Percentiles rank a stretch among this genome's conserved stretches.
phyloP scores from a whole-genome alignment of 352 stramenopile genomes.

The Thraustochytrium sp. region DNA sequence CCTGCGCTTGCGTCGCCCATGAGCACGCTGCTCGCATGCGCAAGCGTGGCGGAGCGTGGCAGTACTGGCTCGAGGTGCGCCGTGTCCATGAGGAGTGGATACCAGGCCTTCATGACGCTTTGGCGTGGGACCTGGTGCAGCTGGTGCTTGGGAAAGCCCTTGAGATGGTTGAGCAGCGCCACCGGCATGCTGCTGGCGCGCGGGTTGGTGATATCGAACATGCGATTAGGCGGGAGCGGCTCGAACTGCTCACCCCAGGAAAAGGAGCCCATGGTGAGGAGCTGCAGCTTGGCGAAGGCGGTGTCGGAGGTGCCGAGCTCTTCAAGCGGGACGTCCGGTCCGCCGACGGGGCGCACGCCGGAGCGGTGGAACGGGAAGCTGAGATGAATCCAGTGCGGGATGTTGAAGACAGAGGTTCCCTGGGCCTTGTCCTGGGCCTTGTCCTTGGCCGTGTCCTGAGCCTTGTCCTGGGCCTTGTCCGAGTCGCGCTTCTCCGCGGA shows the following conservation, averaged over 20 bases:
- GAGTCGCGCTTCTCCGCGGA: not conserved
- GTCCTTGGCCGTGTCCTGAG: not conserved
- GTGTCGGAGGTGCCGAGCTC: not conserved
- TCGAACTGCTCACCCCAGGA: slow-evolving; percentile 36
- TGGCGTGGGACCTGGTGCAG: not conserved
- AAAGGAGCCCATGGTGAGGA: slow-evolving; percentile 20
- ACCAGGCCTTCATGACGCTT: slow-evolving; percentile 8
- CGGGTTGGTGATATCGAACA: slow-evolving; percentile 28
- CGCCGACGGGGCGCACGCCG: not conserved
- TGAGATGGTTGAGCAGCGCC: slow-evolving; percentile 20
- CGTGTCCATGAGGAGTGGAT: not conserved
- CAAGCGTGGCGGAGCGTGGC: not conserved
- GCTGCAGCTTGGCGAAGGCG: not conserved
- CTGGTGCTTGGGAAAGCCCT: not conserved
- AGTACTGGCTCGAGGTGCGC: not conserved
- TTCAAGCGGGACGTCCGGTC: not conserved
- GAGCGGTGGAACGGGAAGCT: slow-evolving; percentile 34
- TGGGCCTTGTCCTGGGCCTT: not conserved
- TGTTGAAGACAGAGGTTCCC: not conserved
- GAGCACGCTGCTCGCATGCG: no score
- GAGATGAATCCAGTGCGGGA: slow-evolving; percentile 38
- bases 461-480: not conserved
- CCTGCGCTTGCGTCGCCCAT: no score
- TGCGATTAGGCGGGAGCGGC: slow-evolving; percentile 2
- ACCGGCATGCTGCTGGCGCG: not conserved